Percentiles rank a stretch among this genome's conserved stretches.
These are phyloP conservation scores for Haplosporangium sp. DNA, from an alignment of 371 early-diverging fungal genomes.

Conservation along the genomic window DNA sequence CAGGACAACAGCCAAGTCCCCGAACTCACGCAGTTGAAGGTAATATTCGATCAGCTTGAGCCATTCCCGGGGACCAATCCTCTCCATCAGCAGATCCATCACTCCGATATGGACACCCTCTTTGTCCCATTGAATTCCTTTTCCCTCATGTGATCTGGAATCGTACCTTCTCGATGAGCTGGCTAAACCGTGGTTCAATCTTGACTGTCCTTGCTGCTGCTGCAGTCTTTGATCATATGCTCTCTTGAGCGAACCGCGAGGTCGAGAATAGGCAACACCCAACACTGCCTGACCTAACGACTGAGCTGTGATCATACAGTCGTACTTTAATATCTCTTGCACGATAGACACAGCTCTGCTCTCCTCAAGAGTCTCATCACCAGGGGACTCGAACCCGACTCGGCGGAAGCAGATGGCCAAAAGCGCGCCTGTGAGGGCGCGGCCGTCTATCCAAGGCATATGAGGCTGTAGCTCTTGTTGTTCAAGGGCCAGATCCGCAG, in stretches of 20 bases:
- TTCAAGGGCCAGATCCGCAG: neutral
- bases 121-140: too few relatives aligned
- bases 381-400: slow-evolving; percentile 35
- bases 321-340: slow-evolving; percentile 40
- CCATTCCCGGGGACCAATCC: slow-evolving; percentile 52
- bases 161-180: neutral
- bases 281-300: slow-evolving; percentile 44
- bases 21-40: slow-evolving; percentile 50
- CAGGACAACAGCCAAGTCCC: slow-evolving; percentile 32
- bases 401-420: slow-evolving; percentile 52
- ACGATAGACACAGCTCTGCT: slow-evolving; percentile 37
- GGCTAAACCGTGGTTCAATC: neutral
- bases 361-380: slow-evolving; percentile 36
- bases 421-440: slow-evolving; percentile 51
- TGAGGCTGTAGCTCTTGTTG: slow-evolving; percentile 12
- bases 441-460: slow-evolving; percentile 53
- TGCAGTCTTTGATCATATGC: slow-evolving; percentile 10
- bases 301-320: slow-evolving; percentile 53
- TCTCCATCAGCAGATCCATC: slow-evolving; percentile 46
- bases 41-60: slow-evolving; percentile 48
- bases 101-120: slow-evolving; percentile 15
- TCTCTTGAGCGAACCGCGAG: slow-evolving; percentile 24
- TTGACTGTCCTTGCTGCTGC: neutral
- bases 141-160: too few relatives aligned
- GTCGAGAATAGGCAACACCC: slow-evolving; percentile 42